phyloP scores from a whole-genome alignment of 2,329 filamentous ascomycete genomes.

The Hymenoscyphus albidus region DNA sequence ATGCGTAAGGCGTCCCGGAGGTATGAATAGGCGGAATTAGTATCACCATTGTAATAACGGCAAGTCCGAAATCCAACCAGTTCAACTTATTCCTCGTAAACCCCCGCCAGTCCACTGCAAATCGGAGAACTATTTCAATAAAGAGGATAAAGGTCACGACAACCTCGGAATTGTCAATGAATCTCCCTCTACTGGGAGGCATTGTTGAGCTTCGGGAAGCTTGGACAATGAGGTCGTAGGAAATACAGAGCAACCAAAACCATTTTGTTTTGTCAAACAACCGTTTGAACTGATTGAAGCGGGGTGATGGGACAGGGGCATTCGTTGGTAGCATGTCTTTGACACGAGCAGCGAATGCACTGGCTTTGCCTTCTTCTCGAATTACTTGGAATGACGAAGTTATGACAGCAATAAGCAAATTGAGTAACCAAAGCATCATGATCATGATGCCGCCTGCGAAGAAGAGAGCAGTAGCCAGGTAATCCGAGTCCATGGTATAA shows the following conservation, averaged over 20 bases:
- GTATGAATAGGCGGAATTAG: constrained; percentile 76
- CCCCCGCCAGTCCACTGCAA: constrained; percentile 72
- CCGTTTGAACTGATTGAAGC: constrained; percentile 55
- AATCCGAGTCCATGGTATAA: constrained; percentile 87
- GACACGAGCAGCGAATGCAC: constrained; percentile 81
- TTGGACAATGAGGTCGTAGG: constrained; percentile 75
- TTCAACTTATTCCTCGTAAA: constrained; percentile 76
- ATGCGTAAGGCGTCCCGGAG: constrained; percentile 71
- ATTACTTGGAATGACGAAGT: constrained; percentile 98
- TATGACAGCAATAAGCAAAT: constrained; percentile 91
- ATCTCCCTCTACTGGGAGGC: constrained; percentile 52
- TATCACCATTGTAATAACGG: constrained; percentile 78
- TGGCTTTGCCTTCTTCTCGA: constrained; percentile 88
- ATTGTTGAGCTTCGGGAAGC: constrained; percentile 73
- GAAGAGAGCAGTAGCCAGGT: constrained; percentile 78
- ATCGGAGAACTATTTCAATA: constrained; percentile 76
- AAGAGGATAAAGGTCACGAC: constrained; percentile 75
- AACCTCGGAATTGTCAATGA: constrained; percentile 71
- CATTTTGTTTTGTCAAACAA: constrained; percentile 70
- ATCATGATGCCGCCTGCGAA: constrained; percentile 75
- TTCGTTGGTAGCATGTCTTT: constrained; percentile 36
- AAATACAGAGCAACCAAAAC: constrained; percentile 78
- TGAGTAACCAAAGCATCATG: constrained; percentile 93
- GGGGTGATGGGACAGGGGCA: constrained; percentile 38
- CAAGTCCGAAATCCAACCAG: constrained; percentile 74